Base-by-base conservation (phyloP, 495 filamentous ascomycete species). In the Pseudoneurospora amorphoporcata region DNA sequence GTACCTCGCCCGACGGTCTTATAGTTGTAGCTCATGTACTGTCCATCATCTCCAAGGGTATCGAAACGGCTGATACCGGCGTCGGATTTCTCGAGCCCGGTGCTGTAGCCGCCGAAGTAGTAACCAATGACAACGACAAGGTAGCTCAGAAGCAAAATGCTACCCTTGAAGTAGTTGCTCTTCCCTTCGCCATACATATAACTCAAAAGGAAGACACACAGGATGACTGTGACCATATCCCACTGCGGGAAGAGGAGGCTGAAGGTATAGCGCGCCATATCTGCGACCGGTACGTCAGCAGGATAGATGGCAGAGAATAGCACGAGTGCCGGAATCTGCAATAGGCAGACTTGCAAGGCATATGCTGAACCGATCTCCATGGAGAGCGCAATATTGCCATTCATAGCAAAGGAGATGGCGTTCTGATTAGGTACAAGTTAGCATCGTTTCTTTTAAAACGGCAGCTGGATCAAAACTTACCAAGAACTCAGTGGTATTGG, bases 311-410 rank as follows among this genome's bases (percentile, higher is more conserved):
- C 95, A 76, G 91, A 94, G 85, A 94, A 99, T 69, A 97, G 83
- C 32, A 99, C 96, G 17, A 99, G 85, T 37, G 93, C 93, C 0
- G 95, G 95, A 32, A 98, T 94, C 79, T 99, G 95, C 38, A 99
- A 86, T n/a, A 99, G 88, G 81, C 94, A 97, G 72, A 99, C 95
- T 81, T 99, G 95, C 45, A 99, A 86, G 8, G 96, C 96, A 76
- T 99, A 99, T 40, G 95, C 95, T 1, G 94, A 97, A 75, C 95
- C 95, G 74, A 99, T 98, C 79, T 99, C 95, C 96, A 99, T 98
- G 53, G 93, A 97, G 37, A 99, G 86, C 0, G 95, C 95, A 78
- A 99, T 98, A 81, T 99, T 99, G n/a, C 95, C 95, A 77, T 99
- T 98, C 96, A 99, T 99, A 58, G 95, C 95, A 81, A 99, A 99